Evolutionary conservation across 2,329 filamentous ascomycete genomes (phyloP).

Genomic region (Colletotrichum noveboracense): DNA sequence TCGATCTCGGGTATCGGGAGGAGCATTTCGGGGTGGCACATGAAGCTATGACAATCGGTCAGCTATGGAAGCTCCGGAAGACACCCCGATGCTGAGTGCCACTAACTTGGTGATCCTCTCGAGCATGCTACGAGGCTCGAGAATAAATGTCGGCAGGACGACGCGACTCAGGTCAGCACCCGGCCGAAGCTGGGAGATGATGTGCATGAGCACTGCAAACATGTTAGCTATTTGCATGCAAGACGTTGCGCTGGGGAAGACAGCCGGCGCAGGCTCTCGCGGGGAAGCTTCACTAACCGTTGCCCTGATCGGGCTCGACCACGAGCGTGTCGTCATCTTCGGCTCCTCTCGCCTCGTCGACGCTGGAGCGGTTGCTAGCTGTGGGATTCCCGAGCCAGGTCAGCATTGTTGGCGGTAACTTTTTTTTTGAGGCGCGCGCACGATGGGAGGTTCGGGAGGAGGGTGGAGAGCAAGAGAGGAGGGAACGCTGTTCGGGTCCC

Average conservation of each 20-base stretch:
- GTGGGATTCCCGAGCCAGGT: conserved; percentile 44
- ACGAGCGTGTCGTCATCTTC: conserved; percentile 78
- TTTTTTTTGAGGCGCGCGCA: conserved; percentile 14
- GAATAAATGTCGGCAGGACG: conserved; percentile 94
- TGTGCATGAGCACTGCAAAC: conserved; percentile 83
- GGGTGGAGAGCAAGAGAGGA: conserved; percentile 4
- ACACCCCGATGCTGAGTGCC: neutral
- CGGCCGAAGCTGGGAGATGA: conserved; percentile 95
- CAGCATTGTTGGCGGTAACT: conserved; percentile 40
- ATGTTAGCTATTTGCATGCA: neutral
- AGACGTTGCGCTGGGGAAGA: neutral
- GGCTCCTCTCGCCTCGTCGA: conserved; percentile 43
- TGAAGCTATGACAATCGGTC: conserved; percentile 71
- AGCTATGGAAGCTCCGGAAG: neutral
- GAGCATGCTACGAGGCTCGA: conserved; percentile 97
- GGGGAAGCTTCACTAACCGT: conserved; percentile 64
- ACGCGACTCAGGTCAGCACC: conserved; percentile 95
- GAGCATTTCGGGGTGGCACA: conserved; percentile 97
- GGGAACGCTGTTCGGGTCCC: neutral
- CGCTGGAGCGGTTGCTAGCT: conserved; percentile 57
- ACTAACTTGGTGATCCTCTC: conserved; percentile 97
- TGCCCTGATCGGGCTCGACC: conserved; percentile 92
- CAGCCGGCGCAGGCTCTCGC: neutral
- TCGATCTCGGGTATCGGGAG: conserved; percentile 87
- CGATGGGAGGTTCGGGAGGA: neutral